Conservation (phyloP, 225 moss, liverwort and hornwort genomes). For the Anthoceros angustus region DNA sequence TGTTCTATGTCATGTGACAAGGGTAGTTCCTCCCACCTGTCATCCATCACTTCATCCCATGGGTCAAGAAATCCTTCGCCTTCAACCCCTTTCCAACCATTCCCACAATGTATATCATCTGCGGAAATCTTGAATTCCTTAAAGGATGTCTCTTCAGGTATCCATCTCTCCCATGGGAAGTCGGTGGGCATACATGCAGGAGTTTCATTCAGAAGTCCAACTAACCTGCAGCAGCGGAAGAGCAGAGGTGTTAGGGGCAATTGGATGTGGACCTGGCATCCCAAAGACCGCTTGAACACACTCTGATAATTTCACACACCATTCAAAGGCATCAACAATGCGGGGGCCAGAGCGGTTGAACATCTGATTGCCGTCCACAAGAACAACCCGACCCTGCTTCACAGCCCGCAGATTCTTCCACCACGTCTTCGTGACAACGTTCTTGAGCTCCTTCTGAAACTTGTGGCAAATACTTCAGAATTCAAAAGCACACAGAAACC, state of each 20-base stretch:
- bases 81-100: background rate
- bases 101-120: background rate
- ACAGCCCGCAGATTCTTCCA: conserved; percentile 3
- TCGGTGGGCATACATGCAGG: background rate
- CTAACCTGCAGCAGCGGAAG: background rate
- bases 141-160: background rate
- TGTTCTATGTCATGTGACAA: background rate
- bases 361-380: conserved; percentile 2
- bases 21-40: background rate
- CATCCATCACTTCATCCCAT: background rate
- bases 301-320: background rate
- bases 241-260: background rate
- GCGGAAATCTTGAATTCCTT: too few species aligned
- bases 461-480: background rate
- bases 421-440: background rate
- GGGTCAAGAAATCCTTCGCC: background rate
- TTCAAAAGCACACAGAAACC: background rate
- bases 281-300: too few species aligned
- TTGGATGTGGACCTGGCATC: too few species aligned
- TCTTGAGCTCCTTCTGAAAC: background rate
- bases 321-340: conserved; percentile 1
- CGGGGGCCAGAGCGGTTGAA: conserved; percentile 1
- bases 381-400: background rate
- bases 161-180: background rate
- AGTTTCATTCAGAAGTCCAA: background rate